Evolutionary conservation across 192 early-diverging fungal genomes (phyloP).

Genomic region (Coemansia sp.): DNA sequence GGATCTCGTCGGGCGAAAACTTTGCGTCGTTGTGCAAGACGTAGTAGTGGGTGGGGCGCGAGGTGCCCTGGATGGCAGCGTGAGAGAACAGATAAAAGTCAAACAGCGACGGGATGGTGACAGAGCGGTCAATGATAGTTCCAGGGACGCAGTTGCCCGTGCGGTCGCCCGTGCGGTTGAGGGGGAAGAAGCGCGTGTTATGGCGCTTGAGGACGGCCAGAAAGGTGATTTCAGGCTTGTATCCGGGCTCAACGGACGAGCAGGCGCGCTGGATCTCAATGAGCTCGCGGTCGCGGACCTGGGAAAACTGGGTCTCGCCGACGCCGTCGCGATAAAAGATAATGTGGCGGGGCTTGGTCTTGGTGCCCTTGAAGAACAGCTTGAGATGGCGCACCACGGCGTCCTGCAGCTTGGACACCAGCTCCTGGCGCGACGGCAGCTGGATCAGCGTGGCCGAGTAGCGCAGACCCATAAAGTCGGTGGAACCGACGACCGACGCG

Average conservation of each 20-base stretch:
- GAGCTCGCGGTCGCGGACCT: constrained; percentile 76
- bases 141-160: constrained; percentile 83
- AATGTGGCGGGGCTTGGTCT: constrained; percentile 68
- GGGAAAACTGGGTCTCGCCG: constrained; percentile 81
- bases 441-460: constrained; percentile 66
- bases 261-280: constrained; percentile 68
- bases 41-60: constrained; percentile 88
- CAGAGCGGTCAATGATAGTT: constrained; percentile 70
- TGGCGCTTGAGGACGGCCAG: constrained; percentile 79
- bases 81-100: constrained; percentile 92
- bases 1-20: constrained; percentile 75
- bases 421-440: constrained; percentile 69
- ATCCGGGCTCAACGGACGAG: constrained; percentile 61
- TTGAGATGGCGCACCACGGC: constrained; percentile 66
- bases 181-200: constrained; percentile 75
- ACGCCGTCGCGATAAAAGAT: constrained; percentile 91
- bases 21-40: constrained; percentile 86
- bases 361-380: constrained; percentile 61
- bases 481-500: constrained; percentile 73
- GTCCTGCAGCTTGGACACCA: constrained; percentile 64
- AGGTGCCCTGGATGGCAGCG: constrained; percentile 88
- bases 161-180: constrained; percentile 63
- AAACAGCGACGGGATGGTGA: constrained; percentile 78
- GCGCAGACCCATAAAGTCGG: constrained; percentile 63
- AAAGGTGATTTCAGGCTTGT: constrained; percentile 78